Conservation (phyloP, 1,139 yeast genomes). For the Kodamaea alishanica region DNA sequence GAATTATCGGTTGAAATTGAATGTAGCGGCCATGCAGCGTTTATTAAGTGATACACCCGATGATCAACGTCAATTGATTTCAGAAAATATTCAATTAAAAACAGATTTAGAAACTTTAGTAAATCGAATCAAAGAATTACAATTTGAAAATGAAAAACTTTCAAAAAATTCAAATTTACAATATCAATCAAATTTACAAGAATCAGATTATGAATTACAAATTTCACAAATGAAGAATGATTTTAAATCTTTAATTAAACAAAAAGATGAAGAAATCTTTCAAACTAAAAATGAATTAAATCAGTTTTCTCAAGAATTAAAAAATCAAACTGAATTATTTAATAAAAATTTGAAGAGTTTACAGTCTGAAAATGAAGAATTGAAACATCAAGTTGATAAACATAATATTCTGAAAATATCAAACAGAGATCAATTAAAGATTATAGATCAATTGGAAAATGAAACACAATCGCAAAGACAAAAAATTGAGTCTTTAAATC, state of each 20-base stretch:
- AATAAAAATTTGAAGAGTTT: constrained; percentile 13
- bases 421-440: constrained; percentile 1
- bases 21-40: constrained; percentile 51
- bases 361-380: constrained; percentile 8
- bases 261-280: constrained; percentile 15
- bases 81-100: constrained; percentile 39
- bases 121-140: constrained; percentile 15
- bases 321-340: constrained; percentile 10
- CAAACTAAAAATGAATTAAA: constrained; percentile 4
- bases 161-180: neutral
- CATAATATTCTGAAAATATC: neutral
- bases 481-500: constrained; percentile 10
- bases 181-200: constrained; percentile 17
- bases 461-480: constrained; percentile 5
- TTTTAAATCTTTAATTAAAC: constrained; percentile 11
- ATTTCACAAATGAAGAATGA: constrained; percentile 9
- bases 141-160: neutral
- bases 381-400: constrained; percentile 20
- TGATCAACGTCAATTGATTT: constrained; percentile 36
- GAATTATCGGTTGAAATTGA: constrained; percentile 59
- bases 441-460: constrained; percentile 5
- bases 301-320: constrained; percentile 1
- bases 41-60: constrained; percentile 45
- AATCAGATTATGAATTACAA: constrained; percentile 10
- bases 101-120: constrained; percentile 31